Evolutionary conservation across 2,329 filamentous ascomycete species (phyloP).

Genomic region (Paracorniculantispora psalliotae): DNA sequence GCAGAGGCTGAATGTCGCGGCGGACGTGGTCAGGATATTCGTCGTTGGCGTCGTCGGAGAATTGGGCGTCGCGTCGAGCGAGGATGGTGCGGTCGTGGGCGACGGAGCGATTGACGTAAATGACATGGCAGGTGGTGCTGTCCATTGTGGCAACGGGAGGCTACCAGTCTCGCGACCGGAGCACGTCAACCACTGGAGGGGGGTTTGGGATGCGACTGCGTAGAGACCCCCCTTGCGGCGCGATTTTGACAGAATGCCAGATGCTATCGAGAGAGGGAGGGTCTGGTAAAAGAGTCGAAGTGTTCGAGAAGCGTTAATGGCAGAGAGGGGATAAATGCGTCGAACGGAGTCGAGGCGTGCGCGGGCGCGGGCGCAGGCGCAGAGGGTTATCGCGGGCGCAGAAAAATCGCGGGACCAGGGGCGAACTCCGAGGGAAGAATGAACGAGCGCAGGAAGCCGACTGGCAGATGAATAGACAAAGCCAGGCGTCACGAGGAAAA

Average conservation of each 20-base stretch:
- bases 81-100: constrained; percentile 41
- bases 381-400: background rate
- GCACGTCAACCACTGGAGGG: constrained; percentile 44
- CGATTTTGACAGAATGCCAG: background rate
- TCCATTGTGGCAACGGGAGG: constrained; percentile 53
- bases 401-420: constrained; percentile 10
- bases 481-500: no score
- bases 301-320: background rate
- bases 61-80: constrained; percentile 20
- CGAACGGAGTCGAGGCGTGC: background rate
- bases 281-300: background rate
- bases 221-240: constrained; percentile 9
- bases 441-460: background rate
- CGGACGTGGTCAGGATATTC: constrained; percentile 36
- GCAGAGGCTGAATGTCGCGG: constrained; percentile 43
- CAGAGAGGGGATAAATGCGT: background rate
- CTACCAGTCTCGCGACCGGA: constrained; percentile 59
- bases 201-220: constrained; percentile 15
- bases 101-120: constrained; percentile 55
- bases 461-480: background rate
- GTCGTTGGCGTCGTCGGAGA: constrained; percentile 16
- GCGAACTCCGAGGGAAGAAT: background rate
- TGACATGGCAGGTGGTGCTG: constrained; percentile 51
- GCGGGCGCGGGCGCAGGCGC: background rate
- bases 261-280: background rate